These are phyloP conservation scores for Zea luxurians DNA, from an alignment of 176 grass and related monocot genomes.

Conservation along the genomic window DNA sequence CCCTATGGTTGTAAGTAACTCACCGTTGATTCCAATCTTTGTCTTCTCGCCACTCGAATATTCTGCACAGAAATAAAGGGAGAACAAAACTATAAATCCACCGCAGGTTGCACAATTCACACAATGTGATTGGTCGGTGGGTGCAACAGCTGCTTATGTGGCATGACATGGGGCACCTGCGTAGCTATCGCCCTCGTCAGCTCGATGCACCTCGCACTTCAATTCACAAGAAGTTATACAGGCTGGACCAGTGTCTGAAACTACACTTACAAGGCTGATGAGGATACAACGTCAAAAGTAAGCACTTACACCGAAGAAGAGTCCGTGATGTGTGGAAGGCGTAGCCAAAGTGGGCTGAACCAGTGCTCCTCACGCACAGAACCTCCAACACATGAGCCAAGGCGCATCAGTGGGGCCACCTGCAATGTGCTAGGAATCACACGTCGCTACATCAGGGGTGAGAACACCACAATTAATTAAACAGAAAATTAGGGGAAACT, in stretches of 20 bases:
- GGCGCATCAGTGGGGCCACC: no score
- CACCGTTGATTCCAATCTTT: conserved; percentile 91
- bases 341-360: conserved; percentile 20
- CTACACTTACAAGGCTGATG: background rate
- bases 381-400: conserved; percentile 27
- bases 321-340: conserved; percentile 16
- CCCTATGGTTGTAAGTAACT: no score
- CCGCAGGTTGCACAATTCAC: background rate
- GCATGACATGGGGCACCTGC: conserved; percentile 60
- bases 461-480: no score
- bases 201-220: conserved; percentile 55
- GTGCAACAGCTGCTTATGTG: conserved; percentile 50
- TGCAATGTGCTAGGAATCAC: no score
- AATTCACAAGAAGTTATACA: conserved; percentile 22
- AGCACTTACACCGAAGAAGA: conserved; percentile 44
- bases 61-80: conserved; percentile 51
- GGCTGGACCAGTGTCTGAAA: background rate
- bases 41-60: conserved; percentile 76
- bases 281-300: background rate
- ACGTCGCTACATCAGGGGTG: no score
- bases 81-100: background rate
- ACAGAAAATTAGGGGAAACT: no score
- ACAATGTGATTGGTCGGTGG: conserved; percentile 18
- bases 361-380: conserved; percentile 28
- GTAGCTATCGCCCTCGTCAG: conserved; percentile 72